These are phyloP conservation scores for Quercus ilex DNA, from an alignment of 306 rosid species.

Conservation along the genomic window DNA sequence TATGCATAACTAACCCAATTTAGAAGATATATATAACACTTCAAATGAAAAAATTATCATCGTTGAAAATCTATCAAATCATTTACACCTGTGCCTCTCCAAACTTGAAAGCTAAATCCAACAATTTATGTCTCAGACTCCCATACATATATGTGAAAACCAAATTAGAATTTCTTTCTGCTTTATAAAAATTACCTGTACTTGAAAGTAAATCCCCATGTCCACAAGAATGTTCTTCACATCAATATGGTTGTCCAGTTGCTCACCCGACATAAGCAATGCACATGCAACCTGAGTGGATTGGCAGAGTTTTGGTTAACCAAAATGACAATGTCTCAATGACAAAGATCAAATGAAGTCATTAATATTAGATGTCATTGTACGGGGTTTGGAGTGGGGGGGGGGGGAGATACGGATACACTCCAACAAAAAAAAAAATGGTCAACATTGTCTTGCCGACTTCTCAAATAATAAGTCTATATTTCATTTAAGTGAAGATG, in stretches of 20 bases:
- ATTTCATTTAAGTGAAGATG: neutral
- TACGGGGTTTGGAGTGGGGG: neutral
- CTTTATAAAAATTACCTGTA: conserved; percentile 39
- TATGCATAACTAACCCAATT: neutral
- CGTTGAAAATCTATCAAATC: too few relatives aligned
- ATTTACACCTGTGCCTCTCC: too few relatives aligned
- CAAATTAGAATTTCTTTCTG: neutral
- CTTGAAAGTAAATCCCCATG: conserved; percentile 64
- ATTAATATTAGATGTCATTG: neutral
- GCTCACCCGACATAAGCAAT: conserved; percentile 49
- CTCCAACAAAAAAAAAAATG: neutral
- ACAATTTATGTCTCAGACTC: neutral
- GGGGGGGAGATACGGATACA: neutral
- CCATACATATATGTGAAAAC: neutral
- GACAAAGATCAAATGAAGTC: neutral
- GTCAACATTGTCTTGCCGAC: neutral
- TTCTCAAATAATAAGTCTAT: neutral
- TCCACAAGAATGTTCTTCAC: conserved; percentile 55
- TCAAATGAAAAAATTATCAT: neutral
- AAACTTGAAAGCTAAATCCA: too few relatives aligned
- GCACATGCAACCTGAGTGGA: conserved; percentile 51
- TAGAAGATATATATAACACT: neutral
- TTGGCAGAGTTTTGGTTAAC: conserved; percentile 10
- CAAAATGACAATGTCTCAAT: conserved; percentile 5
- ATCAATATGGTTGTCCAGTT: conserved; percentile 48